Conservation (phyloP, 73 alveolate species). For the Paraurostyla sp. region DNA sequence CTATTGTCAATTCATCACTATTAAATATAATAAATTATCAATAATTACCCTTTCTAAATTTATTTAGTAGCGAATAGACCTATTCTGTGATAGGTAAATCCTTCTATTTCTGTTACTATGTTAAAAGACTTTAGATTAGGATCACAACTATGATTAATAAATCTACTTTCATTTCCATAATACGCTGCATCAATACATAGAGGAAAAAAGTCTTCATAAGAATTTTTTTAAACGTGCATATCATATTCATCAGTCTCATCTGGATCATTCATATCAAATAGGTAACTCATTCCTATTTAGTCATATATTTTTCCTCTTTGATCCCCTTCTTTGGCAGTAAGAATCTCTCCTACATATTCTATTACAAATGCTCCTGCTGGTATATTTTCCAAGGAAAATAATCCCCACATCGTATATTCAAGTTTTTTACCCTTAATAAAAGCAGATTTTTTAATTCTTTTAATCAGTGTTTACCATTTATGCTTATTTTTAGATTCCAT, state of each 20-base stretch:
- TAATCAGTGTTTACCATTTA: not conserved
- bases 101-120: slow-evolving; percentile 7
- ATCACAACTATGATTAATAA: slow-evolving; percentile 57
- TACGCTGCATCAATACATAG: slow-evolving; percentile 37
- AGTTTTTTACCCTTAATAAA: not conserved
- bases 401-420: slow-evolving; percentile 46
- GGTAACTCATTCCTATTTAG: slow-evolving; percentile 38
- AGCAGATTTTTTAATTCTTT: not conserved
- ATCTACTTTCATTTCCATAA: slow-evolving; percentile 49
- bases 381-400: slow-evolving; percentile 6
- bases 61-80: not conserved
- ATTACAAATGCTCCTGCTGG: slow-evolving; percentile 59
- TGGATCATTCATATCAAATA: slow-evolving; percentile 53
- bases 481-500: slow-evolving; percentile 20
- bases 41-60: slow-evolving; percentile 32
- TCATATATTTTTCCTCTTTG: slow-evolving; percentile 38
- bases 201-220: slow-evolving; percentile 41
- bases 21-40: not conserved
- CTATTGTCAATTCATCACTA: slow-evolving; percentile 54
- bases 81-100: slow-evolving; percentile 8
- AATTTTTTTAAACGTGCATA: not conserved
- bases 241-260: slow-evolving; percentile 55
- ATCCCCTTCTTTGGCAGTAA: slow-evolving; percentile 42
- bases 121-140: slow-evolving; percentile 27
- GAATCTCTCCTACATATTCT: slow-evolving; percentile 55